Base-by-base conservation (phyloP, 305 asterid species). In the Withania somnifera region DNA sequence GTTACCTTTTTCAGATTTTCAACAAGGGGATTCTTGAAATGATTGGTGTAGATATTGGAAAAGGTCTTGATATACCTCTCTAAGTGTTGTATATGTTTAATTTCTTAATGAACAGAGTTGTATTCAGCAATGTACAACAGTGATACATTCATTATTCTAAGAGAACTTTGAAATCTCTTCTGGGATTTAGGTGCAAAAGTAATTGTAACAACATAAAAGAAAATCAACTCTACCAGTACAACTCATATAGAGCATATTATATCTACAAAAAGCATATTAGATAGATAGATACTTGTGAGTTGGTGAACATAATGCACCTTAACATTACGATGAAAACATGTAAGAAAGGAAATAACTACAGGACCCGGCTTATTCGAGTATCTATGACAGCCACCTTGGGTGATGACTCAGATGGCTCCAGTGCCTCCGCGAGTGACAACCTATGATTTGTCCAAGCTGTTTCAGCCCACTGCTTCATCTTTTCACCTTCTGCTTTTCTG, bases 61-160 rank as follows among this genome's bases (percentile, higher is more conserved):
- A 95, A 90, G 98, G 99, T 30, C 99, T 94, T 47, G 93, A 94
- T 87, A 76, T 95, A 83, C 98, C 99, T 63, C 97, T 94, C 45
- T 95, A 89, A 92, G 66, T 40, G 82, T 52, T 28, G 24, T 75
- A 50, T 5, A 75, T 15, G 6, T 26, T 15, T 26, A 14, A 15
- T 24, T 47, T 26, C 61, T 15, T 73, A 26, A 47, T 75, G 17
- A 28, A 26, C 2, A 66, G 11, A 7, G 26, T 34, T 34, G 30
- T n/a, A 45, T 50, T 75, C 79, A 75, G 45, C 26, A 50, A 14
- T 75, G 60, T 50, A 75, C 24, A 7, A 73, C 60, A 47, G 17
- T 47, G 9, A 24, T 14, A 47, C 24, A 73, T 73, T 73, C 40
- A 73, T 45, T 13, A 45, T 45, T 71, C 58, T n/a, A 71, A 71